Percentiles rank a stretch among this genome's conserved stretches.
These are phyloP conservation scores for Ormosia emarginata DNA, from an alignment of 306 rosid species.

Conservation along the genomic window DNA sequence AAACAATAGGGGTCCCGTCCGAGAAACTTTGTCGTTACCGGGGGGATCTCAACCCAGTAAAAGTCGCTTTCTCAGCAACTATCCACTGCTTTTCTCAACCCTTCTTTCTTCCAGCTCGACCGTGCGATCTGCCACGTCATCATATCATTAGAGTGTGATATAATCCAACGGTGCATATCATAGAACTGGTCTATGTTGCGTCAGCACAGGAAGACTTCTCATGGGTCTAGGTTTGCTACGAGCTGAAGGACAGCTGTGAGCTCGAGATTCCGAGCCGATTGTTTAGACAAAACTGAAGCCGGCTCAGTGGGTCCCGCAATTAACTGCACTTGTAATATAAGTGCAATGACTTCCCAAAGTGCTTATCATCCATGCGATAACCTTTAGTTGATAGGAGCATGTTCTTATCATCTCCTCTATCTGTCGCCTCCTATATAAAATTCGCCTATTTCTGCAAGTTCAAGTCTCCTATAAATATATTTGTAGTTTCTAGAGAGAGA, in stretches of 20 bases:
- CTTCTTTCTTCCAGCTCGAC: not conserved
- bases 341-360: accelerated
- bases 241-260: conserved; percentile 73
- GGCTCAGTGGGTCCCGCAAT: conserved; percentile 63
- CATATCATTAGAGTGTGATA: accelerated
- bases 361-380: not conserved
- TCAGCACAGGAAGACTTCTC: not conserved
- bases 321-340: conserved; percentile 24
- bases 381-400: accelerated
- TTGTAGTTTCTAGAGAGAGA: conserved; percentile 49
- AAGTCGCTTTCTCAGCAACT: conserved; percentile 37
- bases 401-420: conserved; percentile 14
- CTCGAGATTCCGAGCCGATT: conserved; percentile 90
- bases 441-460: conserved; percentile 61
- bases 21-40: conserved; percentile 58
- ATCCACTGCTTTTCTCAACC: conserved; percentile 22
- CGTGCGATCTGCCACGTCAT: conserved; percentile 2
- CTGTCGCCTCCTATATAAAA: conserved; percentile 68
- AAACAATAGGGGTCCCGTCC: conserved; percentile 10
- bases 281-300: conserved; percentile 61
- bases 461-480: conserved; percentile 36
- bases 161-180: not conserved
- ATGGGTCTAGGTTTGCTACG: not conserved
- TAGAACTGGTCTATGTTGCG: not conserved
- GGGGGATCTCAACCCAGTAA: conserved; percentile 49